phyloP scores from a whole-genome alignment of 495 filamentous ascomycete species.

The Penicillium paradoxum region DNA sequence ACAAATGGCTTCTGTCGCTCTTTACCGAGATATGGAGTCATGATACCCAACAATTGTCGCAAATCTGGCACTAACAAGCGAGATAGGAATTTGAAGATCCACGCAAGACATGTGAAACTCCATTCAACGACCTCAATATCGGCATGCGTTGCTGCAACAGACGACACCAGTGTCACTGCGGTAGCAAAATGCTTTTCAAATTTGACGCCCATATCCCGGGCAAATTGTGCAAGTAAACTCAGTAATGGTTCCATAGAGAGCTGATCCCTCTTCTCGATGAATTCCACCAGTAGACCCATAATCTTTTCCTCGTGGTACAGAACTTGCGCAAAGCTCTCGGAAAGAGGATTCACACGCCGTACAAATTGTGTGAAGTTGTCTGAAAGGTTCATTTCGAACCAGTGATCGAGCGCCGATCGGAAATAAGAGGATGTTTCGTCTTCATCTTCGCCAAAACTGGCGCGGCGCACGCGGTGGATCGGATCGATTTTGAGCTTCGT shows the following conservation, averaged over 20 bases:
- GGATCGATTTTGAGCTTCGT: conserved; percentile 92
- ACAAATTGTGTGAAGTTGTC: conserved; percentile 70
- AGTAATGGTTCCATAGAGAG: conserved; percentile 80
- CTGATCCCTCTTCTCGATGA: conserved; percentile 70
- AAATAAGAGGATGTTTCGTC: conserved; percentile 77
- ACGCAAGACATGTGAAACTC: conserved; percentile 92
- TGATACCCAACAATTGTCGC: conserved; percentile 71
- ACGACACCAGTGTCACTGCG: conserved; percentile 62
- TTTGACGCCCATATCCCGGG: conserved; percentile 79
- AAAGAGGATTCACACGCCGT: conserved; percentile 66
- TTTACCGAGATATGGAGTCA: conserved; percentile 83
- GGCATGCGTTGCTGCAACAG: conserved; percentile 55
- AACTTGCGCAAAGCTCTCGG: conserved; percentile 86
- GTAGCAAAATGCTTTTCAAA: conserved; percentile 84
- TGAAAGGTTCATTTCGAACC: conserved; percentile 86
- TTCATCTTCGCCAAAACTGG: conserved; percentile 69
- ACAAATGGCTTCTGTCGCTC: conserved; percentile 77
- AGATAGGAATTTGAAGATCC: conserved; percentile 95
- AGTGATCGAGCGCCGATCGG: conserved; percentile 73
- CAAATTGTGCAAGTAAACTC: conserved; percentile 79
- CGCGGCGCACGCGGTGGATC: conserved; percentile 74
- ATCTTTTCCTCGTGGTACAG: conserved; percentile 82
- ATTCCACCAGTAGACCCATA: conserved; percentile 68
- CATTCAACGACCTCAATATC: conserved; percentile 85
- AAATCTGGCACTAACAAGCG: conserved; percentile 79